phyloP scores from a whole-genome alignment of 345 rosid genomes.

The Pelargonium nanum region DNA sequence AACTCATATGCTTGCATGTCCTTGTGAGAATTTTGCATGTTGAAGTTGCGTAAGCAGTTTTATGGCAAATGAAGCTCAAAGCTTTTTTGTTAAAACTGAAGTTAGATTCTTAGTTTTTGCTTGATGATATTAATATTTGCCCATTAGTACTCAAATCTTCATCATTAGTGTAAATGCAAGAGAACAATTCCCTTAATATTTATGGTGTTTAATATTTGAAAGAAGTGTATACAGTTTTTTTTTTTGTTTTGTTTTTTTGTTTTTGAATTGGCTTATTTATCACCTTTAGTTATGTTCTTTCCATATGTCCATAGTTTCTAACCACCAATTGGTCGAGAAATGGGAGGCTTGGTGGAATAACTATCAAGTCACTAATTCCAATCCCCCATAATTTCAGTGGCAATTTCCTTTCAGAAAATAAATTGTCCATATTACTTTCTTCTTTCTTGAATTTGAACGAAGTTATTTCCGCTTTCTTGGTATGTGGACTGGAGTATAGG shows the following conservation, averaged over 20 bases:
- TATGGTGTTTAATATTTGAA: neutral
- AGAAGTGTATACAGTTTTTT: neutral
- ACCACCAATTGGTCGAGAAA: neutral
- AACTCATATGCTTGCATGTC: neutral
- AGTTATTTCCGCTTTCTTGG: too few relatives aligned
- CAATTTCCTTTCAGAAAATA: neutral
- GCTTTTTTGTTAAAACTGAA: neutral
- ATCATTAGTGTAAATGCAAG: neutral
- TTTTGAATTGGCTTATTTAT: neutral
- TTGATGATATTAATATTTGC: neutral
- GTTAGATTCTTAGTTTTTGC: neutral
- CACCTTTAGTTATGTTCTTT: neutral
- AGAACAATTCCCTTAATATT: neutral
- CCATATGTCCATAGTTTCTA: neutral
- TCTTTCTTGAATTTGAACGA: too few relatives aligned
- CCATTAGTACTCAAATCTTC: too few relatives aligned
- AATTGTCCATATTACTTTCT: neutral
- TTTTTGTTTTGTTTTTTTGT: neutral
- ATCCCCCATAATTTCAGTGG: too few relatives aligned
- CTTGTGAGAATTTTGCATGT: neutral
- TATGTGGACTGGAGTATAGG: too few relatives aligned
- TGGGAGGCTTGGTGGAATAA: neutral
- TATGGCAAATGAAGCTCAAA: neutral
- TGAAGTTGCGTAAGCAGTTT: neutral
- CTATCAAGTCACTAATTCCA: too few relatives aligned